Base-by-base conservation (phyloP, 2,329 filamentous ascomycete species). In the Beauveria caledonica region DNA sequence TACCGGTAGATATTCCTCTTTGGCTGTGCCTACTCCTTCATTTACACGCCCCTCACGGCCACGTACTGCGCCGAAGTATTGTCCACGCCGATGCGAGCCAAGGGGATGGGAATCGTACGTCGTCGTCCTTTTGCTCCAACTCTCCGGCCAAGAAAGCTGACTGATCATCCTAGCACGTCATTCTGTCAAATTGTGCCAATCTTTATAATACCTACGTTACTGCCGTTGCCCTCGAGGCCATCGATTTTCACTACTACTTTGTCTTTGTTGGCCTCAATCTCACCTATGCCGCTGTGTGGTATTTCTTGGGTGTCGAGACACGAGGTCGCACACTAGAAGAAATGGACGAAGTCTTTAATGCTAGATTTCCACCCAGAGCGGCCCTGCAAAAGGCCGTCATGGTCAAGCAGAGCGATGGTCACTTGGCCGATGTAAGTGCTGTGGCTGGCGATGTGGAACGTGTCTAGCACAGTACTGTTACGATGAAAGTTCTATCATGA, bases 21-120 rank as follows among this genome's bases (percentile, higher is more conserved):
- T 46, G 78, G 78, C 3, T 76, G 80, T 33, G 76, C 78, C 1
- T 81, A 80, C 66, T 79, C 76, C 0, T 77, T 81, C 25, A 78
- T 78, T 1, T 80, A 77, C 74, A 82, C 78, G 0, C 78, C 79
- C 0, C 69, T 81, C 2, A 71, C 72, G 17, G 69, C 68, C 25
- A 73, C 72, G 23, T 74, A 73, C 54, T 72, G 71, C 25, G 72
- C 70, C 0, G 72, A 74, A 60, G 71, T 72, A 0, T 63, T 74
- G 6, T 62, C 66, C 39, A 72, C 69, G 4, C 66, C 68, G 1
- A 73, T 68, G 5, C 67, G 72, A 17, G 72, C 72, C 60, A 74
- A 73, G 62, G 71, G 71, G 10, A 74, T 70, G 68, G 67, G 66
- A n/a, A 63, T 71, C 9, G 68, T 70, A 64, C 67, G 68, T 66